Conservation (phyloP, 2,329 filamentous ascomycete species). For the Scopulariopsis brevicaulis region DNA sequence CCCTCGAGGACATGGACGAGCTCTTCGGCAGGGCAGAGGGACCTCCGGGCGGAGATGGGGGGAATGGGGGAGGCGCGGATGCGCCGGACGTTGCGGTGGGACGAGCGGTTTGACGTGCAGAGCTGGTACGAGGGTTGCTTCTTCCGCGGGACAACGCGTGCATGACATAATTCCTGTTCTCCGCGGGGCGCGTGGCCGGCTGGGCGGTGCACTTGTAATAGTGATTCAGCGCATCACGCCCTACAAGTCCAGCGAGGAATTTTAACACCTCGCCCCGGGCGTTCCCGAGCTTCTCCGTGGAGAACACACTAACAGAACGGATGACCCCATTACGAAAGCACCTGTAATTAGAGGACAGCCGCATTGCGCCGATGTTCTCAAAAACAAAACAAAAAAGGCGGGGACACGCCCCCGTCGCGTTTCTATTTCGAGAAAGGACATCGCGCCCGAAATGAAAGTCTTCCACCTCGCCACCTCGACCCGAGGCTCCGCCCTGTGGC, state of each 20-base stretch:
- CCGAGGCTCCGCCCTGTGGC: too few relatives aligned
- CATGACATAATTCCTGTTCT: not conserved
- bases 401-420: too few relatives aligned
- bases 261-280: too few relatives aligned
- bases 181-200: too few relatives aligned
- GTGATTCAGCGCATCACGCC: too few relatives aligned
- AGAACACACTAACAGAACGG: too few relatives aligned
- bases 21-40: slow-evolving; percentile 19
- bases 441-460: not conserved
- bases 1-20: slow-evolving; percentile 31
- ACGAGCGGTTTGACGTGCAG: not conserved
- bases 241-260: too few relatives aligned
- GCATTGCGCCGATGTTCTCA: not conserved
- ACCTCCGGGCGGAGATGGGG: not conserved
- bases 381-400: not conserved
- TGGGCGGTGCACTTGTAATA: too few relatives aligned
- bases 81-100: not conserved
- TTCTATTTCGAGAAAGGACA: not conserved
- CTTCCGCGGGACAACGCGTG: not conserved
- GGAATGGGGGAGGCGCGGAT: not conserved
- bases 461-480: not conserved
- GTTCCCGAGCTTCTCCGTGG: too few relatives aligned
- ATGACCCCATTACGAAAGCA: too few relatives aligned
- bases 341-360: not conserved
- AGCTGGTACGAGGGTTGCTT: not conserved